A percentile compares a stretch with the other conserved stretches of the same genome.
Evolutionary conservation across 108 stramenopile genomes (phyloP).

Genomic region (Pseudonitzschia delicatissima): DNA sequence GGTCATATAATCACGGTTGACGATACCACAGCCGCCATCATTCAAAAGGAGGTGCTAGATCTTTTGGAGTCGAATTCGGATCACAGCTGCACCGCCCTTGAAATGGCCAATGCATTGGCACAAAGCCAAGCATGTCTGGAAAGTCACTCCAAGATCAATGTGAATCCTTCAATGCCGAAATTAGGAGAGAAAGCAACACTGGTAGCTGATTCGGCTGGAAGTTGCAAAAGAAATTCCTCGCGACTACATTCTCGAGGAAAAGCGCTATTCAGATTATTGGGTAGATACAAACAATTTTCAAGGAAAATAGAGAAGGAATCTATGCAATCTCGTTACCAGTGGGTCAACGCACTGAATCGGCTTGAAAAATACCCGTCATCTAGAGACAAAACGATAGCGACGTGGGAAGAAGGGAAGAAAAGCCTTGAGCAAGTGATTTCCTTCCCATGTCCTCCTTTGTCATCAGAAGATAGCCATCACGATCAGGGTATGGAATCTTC

Average conservation of each 20-base stretch:
- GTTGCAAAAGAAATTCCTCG: neutral
- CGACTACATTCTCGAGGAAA: neutral
- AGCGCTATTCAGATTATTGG: neutral
- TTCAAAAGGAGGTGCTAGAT: slow-evolving; percentile 13
- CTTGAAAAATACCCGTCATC: slow-evolving; percentile 23
- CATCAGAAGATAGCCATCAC: neutral
- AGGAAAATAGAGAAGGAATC: slow-evolving; percentile 17
- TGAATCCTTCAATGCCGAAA: neutral
- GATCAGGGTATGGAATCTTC: neutral
- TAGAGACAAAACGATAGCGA: slow-evolving; percentile 12
- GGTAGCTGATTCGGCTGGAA: neutral
- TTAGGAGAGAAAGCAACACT: neutral
- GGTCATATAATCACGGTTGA: neutral
- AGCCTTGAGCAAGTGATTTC: slow-evolving; percentile 19
- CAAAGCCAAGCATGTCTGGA: slow-evolving; percentile 9
- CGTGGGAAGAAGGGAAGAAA: slow-evolving; percentile 42
- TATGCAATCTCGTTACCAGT: slow-evolving; percentile 23
- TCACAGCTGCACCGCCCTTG: slow-evolving; percentile 13
- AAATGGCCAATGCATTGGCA: slow-evolving; percentile 16
- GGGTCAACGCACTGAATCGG: slow-evolving; percentile 24
- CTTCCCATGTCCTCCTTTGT: slow-evolving; percentile 6
- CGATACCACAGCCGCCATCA: neutral
- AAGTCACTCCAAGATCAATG: neutral
- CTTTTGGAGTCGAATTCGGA: slow-evolving; percentile 11
- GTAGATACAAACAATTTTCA: neutral